Conservation (phyloP, 2,329 filamentous ascomycete genomes). For the Sphaerulina vaccinii region DNA sequence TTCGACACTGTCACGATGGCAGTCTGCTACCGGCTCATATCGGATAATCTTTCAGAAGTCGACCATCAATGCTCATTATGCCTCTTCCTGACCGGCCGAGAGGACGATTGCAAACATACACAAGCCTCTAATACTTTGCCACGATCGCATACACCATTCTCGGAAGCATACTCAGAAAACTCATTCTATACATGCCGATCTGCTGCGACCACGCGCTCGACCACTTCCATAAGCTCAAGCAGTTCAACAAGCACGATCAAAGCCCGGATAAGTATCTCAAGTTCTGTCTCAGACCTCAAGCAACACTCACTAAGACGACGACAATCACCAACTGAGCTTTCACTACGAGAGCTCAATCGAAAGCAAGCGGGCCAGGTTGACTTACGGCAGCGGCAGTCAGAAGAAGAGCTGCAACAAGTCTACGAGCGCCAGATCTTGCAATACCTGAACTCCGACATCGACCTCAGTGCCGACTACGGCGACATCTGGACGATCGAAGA, state of each 20-base stretch:
- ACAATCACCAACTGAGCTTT: constrained; percentile 28
- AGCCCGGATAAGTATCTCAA: constrained; percentile 8
- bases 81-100: constrained; percentile 20
- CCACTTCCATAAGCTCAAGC: constrained; percentile 12
- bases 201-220: constrained; percentile 6
- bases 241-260: constrained; percentile 21
- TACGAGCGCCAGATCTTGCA: constrained; percentile 37
- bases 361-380: constrained; percentile 18
- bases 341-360: constrained; percentile 33
- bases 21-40: constrained; percentile 24
- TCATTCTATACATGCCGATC: constrained; percentile 29
- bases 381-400: constrained; percentile 29
- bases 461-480: constrained; percentile 6
- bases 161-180: constrained; percentile 24
- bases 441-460: constrained; percentile 29
- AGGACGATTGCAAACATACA: constrained; percentile 12
- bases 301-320: constrained; percentile 28
- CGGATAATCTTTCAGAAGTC: constrained; percentile 17
- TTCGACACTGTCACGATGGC: constrained; percentile 12
- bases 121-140: not conserved
- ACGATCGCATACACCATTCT: constrained; percentile 14
- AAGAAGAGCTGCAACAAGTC: constrained; percentile 31
- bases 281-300: constrained; percentile 11
- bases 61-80: constrained; percentile 29
- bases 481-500: constrained; percentile 21